These are phyloP conservation scores for Colletotrichum higginsianum DNA, from an alignment of 2,329 filamentous ascomycete species.

Conservation along the genomic window DNA sequence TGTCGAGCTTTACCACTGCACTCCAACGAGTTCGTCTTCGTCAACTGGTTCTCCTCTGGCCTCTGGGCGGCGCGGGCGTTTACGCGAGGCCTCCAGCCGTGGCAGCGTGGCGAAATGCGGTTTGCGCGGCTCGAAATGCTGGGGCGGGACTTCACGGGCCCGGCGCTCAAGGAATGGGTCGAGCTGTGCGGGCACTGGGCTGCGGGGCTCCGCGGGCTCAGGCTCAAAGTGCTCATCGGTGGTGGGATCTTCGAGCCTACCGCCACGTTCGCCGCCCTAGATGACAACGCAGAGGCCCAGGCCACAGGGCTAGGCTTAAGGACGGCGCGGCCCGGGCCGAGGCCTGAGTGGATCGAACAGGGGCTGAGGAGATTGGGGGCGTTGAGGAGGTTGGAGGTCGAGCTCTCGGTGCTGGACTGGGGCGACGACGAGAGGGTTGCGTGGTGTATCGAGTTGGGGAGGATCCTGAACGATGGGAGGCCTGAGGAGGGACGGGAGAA, in stretches of 20 bases:
- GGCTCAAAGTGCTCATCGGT: conserved; percentile 56
- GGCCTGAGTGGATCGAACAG: conserved; percentile 49
- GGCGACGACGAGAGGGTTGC: conserved; percentile 50
- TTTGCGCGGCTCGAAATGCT: conserved; percentile 59
- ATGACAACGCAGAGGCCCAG: conserved; percentile 34
- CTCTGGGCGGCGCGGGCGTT: conserved; percentile 58
- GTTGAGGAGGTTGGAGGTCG: conserved; percentile 58
- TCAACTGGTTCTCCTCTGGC: conserved; percentile 62
- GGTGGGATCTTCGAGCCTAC: conserved; percentile 44
- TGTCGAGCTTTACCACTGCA: conserved; percentile 57
- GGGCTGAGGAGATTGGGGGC: conserved; percentile 51
- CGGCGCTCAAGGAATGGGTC: conserved; percentile 52
- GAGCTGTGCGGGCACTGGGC: conserved; percentile 55
- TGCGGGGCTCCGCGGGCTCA: conserved; percentile 54
- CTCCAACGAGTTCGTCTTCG: conserved; percentile 62
- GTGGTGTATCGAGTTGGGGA: conserved; percentile 54
- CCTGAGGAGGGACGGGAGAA: conserved; percentile 27
- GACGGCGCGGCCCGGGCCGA: conserved; percentile 34
- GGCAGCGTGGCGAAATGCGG: conserved; percentile 60
- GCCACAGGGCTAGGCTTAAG: conserved; percentile 43
- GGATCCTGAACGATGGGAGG: conserved; percentile 46
- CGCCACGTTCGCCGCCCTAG: conserved; percentile 32
- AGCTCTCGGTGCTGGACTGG: conserved; percentile 54
- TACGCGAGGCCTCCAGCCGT: conserved; percentile 51
- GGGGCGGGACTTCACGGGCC: conserved; percentile 53